These are phyloP conservation scores for Posidonia oceanica DNA, from an alignment of 116 monocot species.

Conservation along the genomic window DNA sequence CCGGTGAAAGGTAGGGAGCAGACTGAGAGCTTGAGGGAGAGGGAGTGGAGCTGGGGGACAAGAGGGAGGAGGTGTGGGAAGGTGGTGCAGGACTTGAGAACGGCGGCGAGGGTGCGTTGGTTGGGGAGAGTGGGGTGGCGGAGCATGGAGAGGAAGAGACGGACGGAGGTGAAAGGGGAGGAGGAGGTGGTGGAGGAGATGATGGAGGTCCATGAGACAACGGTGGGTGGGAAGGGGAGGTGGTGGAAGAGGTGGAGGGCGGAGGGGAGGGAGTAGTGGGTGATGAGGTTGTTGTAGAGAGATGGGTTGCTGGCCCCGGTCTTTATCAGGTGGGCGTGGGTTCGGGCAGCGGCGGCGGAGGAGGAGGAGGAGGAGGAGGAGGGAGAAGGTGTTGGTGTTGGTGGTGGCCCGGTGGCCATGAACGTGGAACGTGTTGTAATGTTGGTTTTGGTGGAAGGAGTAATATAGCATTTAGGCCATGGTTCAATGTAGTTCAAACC, in stretches of 20 bases:
- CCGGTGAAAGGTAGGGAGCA: slow-evolving; percentile 32
- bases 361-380: no score
- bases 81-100: slow-evolving; percentile 24
- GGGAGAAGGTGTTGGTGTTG: no score
- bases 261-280: slow-evolving; percentile 28
- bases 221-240: slow-evolving; percentile 40
- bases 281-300: slow-evolving; percentile 34
- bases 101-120: slow-evolving; percentile 33
- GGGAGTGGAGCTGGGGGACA: slow-evolving; percentile 36
- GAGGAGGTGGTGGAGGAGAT: slow-evolving; percentile 36
- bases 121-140: slow-evolving; percentile 24
- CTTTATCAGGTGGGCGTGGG: slow-evolving; percentile 27
- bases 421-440: no score
- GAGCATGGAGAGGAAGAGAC: slow-evolving; percentile 39
- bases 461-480: no score
- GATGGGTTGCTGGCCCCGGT: slow-evolving; percentile 9
- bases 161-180: slow-evolving; percentile 16
- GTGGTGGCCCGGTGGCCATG: background rate
- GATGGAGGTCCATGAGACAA: slow-evolving; percentile 36
- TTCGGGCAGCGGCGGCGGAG: background rate
- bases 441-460: no score
- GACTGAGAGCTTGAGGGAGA: slow-evolving; percentile 43
- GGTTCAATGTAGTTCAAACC: no score
- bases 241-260: slow-evolving; percentile 43
- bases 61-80: slow-evolving; percentile 9